Evolutionary conservation across 345 rosid genomes (phyloP), one percentile per base, ranked within the genome.

Genomic region (Ceriops tagal): DNA sequence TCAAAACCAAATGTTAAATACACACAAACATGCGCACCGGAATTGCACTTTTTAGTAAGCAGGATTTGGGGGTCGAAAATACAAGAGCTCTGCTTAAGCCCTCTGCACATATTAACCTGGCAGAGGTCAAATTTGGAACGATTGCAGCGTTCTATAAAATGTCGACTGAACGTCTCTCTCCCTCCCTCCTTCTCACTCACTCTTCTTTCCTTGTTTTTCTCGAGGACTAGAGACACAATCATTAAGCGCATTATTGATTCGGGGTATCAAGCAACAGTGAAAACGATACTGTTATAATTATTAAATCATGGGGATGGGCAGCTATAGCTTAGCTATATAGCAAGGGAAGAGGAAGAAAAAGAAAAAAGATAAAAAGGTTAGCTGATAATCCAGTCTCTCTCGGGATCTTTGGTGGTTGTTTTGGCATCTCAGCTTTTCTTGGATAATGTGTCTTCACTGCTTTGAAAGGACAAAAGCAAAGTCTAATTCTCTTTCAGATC

Each of bases 371-470:
- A 24, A 24, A 34, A 34, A 1, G 10, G 10, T 34, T 34, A 34
- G 47, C 15, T 11, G 15, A 39, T 39, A 11, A 39, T 39, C 16
- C 47, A 39, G 47, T 39, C 59, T 27, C 59, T 28, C 68, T 65
- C 59, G 8, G 28, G 59, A 65, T 10, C 11, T 51, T 51, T 30
- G 15, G 39, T n/a, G 52, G 67, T 51, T 58, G 62, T 61, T 65
- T 21, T 32, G 64, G 58, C 69, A 47, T 60, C 47, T 65, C 66
- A 21, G 35, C 73, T 75, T 71, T 76, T 65, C 58, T 71, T 51
- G 75, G 43, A 47, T 5, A 60, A n/a, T 67, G 75, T 66, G 75
- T 61, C 11, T 2, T 9, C 47, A 39, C 47, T 10, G 47, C 11
- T 39, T 76, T 71, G 68, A 56, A 68, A 76, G 58, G 75, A 57